Evolutionary conservation across 2,329 filamentous ascomycete genomes (phyloP), one percentile per base, ranked within the genome.

Genomic region (Xylaria multiplex): DNA sequence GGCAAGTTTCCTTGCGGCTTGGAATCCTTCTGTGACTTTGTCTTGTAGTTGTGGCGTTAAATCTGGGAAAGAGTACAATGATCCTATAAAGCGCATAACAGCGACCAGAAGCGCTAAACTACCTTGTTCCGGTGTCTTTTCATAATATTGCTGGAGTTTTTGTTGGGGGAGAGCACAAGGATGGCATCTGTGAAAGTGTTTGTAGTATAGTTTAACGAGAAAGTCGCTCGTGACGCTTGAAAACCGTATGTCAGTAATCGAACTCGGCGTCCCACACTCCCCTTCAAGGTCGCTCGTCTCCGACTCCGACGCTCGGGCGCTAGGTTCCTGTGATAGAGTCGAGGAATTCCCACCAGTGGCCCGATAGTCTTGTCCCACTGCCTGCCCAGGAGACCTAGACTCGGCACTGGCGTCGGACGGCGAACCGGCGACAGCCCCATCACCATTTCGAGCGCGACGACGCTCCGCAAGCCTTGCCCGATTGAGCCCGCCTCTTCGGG

Each of bases 131-230:
- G 49, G 42, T 8, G 30, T 24, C 22, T 35, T 43, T 19, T 61
- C 59, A 50, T 64, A 64, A 6, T 67, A 16, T 13, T 64, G 58
- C 8, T 69, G 63, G 3, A 70, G 57, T 11, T 40, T 32, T 30
- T 42, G 59, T 40, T 62, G 61, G 1, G 69, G 69, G 2, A 69
- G 58, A 24, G 37, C 69, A 42, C 59, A 69, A 9, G 69, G 69
- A 30, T 70, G 69, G n/a, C 69, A 69, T 11, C 48, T 55, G 50
- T 70, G 67, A 13, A 70, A 70, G 19, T 69, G 50, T 37, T 65
- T 69, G 58, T 70, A 70, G 40, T 66, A 70, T n/a, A 61, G 35
- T 24, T 62, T 60, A 30, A 70, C 40, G n/a, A 70, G 57, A 48
- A 53, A 59, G 53, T 70, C 69, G 14, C 40, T 59, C 1, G 55